Base-by-base conservation (phyloP, 345 rosid genomes). In the Camelina neglecta region DNA sequence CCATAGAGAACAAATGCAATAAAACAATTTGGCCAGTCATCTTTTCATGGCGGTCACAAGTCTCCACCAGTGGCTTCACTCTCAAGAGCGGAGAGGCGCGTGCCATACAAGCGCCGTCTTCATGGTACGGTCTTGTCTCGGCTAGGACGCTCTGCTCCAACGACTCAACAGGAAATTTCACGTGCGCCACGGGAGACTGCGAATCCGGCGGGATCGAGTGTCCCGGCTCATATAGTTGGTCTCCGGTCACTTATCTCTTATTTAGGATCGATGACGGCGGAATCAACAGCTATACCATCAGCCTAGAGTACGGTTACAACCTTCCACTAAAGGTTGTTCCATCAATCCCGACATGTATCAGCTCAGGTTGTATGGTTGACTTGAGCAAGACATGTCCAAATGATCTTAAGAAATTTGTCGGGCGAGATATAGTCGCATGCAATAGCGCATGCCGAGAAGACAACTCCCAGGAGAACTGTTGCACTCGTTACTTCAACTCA, bases 21-120 rank as follows among this genome's bases (percentile, higher is more conserved):
- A 1, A 54, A 18, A 73, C 77, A 12, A 38, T 73, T 9, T 73
- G 77, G 71, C 77, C 76, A 73, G 77, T 44, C 15, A 4, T 73
- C 36, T 73, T 0, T n/a, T 64, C 77, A 54, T 73, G 44, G 44
- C 0, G 2, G 2, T 73, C 77, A 53, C 11, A 54, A 1, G n/a
- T 73, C 56, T 42, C 77, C 56, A 29, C 77, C 35, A 42, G 56
- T 0, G 77, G 77, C 8, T 73, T 73, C 31, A 1, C 64, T 73
- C 77, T 73, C 36, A 15, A 2, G 15, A 73, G 13, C 3, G 77
- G 64, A 0, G 77, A 73, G 71, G 11, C 47, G 5, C 71, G 77
- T 73, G 47, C 9, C 8, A 0, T 73, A 18, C 47, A 31, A 0
- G 64, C 77, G 0, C 76, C 76, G 6, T 55, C 77, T 11, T 73